Conservation (phyloP, 169 alveolate species). For the Plasmodium reichenowi region DNA sequence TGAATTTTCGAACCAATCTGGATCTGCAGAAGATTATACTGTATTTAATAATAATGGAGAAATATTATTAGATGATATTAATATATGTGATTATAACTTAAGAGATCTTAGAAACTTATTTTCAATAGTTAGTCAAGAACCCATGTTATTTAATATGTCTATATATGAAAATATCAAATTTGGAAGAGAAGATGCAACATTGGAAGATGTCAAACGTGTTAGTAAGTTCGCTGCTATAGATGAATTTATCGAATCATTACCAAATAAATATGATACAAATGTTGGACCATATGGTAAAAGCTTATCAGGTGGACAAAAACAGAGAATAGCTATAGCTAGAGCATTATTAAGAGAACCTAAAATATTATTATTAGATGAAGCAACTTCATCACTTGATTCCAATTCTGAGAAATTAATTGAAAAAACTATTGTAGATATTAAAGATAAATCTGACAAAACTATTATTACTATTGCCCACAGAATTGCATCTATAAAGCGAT, state of each 20-base stretch:
- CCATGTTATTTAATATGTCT: conserved; percentile 93
- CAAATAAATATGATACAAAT: conserved; percentile 88
- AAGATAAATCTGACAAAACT: conserved; percentile 83
- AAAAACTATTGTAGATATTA: conserved; percentile 67
- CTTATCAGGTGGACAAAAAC: conserved; percentile 93
- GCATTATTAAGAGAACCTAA: conserved; percentile 90
- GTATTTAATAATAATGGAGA: conserved; percentile 82
- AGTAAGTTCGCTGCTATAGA: conserved; percentile 88
- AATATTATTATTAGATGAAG: conserved; percentile 95
- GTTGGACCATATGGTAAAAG: conserved; percentile 90
- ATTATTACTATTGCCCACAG: conserved; percentile 95
- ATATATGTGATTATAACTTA: conserved; percentile 87
- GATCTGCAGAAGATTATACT: conserved; percentile 3
- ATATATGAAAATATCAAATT: conserved; percentile 93
- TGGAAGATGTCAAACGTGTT: conserved; percentile 90
- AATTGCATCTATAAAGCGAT: conserved; percentile 89
- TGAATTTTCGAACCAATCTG: not conserved
- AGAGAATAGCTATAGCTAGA: conserved; percentile 92
- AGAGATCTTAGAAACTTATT: conserved; percentile 71
- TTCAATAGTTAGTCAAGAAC: conserved; percentile 91
- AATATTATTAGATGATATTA: conserved; percentile 89
- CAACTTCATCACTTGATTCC: conserved; percentile 96
- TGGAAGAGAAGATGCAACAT: conserved; percentile 92
- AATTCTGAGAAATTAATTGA: conserved; percentile 84
- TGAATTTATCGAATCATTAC: conserved; percentile 88